Percentiles rank a stretch among this genome's conserved stretches.
Conservation (phyloP, 2,329 filamentous ascomycete species). For the Lachnellula subtilissima region DNA sequence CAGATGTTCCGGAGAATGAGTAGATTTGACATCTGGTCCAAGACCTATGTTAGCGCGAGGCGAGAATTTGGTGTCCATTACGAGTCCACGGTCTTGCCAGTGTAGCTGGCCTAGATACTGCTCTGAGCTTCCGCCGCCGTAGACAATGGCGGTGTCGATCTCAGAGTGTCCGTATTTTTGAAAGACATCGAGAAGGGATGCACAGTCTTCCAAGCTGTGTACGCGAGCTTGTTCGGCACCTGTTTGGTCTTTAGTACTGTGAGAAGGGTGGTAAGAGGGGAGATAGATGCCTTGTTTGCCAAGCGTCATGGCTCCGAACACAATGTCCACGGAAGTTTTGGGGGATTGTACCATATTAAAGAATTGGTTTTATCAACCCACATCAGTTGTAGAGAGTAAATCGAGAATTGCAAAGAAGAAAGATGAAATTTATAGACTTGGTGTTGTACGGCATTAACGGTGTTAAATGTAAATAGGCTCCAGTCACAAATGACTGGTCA, state of each 20-base stretch:
- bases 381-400: not conserved
- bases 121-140: constrained; percentile 53
- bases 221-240: constrained; percentile 27
- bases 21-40: not conserved
- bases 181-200: constrained; percentile 57
- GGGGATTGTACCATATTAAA: not conserved
- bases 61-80: not conserved
- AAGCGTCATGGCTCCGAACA: constrained; percentile 32
- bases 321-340: constrained; percentile 7
- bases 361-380: not conserved
- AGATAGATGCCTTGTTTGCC: constrained; percentile 13
- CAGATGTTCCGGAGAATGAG: not conserved
- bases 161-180: constrained; percentile 62
- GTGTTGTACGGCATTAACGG: not conserved
- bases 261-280: not conserved
- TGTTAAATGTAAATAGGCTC: not conserved
- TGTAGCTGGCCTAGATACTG: constrained; percentile 44
- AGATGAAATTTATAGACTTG: not conserved
- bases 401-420: not conserved
- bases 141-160: constrained; percentile 54
- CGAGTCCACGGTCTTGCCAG: not conserved
- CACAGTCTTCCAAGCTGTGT: constrained; percentile 44
- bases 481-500: no score
- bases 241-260: not conserved
- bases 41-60: not conserved